Percentiles rank a stretch among this genome's conserved stretches.
Evolutionary conservation across 257 asterid genomes (phyloP).

Genomic region (Verbena officinalis): DNA sequence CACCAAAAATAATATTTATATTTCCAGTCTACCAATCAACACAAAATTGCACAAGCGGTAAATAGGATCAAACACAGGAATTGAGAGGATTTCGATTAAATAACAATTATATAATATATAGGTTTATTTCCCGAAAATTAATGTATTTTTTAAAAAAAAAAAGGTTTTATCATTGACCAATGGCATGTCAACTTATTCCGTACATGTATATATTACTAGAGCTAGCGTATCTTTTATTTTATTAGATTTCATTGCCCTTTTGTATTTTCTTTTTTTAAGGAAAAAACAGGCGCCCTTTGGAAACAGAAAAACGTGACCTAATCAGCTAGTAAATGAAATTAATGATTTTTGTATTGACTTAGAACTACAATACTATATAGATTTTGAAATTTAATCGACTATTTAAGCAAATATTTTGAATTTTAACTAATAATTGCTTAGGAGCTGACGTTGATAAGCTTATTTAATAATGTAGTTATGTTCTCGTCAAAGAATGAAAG

Average conservation of each 20-base stretch:
- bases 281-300: slow-evolving; percentile 13
- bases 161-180: no score
- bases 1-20: no score
- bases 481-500: slow-evolving; percentile 1
- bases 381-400: slow-evolving; percentile 25
- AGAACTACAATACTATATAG: slow-evolving; percentile 27
- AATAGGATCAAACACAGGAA: no score
- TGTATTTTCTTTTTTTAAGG: neutral
- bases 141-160: no score
- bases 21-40: no score
- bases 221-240: no score
- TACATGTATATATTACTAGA: no score
- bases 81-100: no score
- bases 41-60: no score
- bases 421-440: slow-evolving; percentile 24
- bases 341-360: slow-evolving; percentile 40
- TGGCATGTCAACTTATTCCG: no score
- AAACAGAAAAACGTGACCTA: slow-evolving; percentile 25
- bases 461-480: neutral
- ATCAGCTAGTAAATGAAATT: slow-evolving; percentile 27
- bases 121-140: no score
- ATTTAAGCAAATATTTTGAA: slow-evolving; percentile 23
- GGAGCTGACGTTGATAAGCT: slow-evolving; percentile 34
- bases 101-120: no score
- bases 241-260: neutral